These are phyloP conservation scores for Albugo candida DNA, from an alignment of 352 stramenopile species.

Conservation along the genomic window DNA sequence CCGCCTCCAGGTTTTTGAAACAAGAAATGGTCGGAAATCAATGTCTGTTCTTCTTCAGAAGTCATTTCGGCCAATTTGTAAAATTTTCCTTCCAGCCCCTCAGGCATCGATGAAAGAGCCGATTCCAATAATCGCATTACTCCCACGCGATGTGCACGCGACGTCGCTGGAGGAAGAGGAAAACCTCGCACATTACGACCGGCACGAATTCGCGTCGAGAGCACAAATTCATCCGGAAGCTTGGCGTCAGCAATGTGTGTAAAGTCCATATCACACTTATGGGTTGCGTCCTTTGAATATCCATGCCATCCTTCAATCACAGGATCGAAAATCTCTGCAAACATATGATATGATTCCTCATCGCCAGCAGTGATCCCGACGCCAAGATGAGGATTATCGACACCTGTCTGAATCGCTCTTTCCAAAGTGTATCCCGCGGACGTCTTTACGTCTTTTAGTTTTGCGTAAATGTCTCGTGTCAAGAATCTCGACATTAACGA, in stretches of 20 bases:
- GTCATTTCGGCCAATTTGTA: conserved; percentile 65
- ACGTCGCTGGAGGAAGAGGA: conserved; percentile 61
- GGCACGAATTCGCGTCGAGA: conserved; percentile 63
- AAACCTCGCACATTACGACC: conserved; percentile 69
- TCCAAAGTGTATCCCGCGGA: conserved; percentile 56
- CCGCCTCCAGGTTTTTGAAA: conserved; percentile 74
- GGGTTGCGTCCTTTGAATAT: conserved; percentile 31
- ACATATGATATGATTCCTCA: conserved; percentile 51
- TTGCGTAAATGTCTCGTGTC: conserved; percentile 40
- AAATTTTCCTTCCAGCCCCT: conserved; percentile 53
- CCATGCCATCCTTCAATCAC: conserved; percentile 55
- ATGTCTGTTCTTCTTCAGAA: conserved; percentile 50
- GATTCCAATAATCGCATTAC: conserved; percentile 72
- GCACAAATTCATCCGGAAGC: conserved; percentile 48
- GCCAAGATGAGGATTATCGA: conserved; percentile 58
- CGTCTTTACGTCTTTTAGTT: conserved; percentile 40
- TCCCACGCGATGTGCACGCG: conserved; percentile 57
- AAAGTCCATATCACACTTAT: conserved; percentile 56
- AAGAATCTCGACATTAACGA: conserved; percentile 58
- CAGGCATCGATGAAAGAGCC: conserved; percentile 50
- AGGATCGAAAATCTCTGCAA: conserved; percentile 53
- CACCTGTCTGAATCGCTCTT: conserved; percentile 47
- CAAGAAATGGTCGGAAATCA: conserved; percentile 57
- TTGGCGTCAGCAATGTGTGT: conserved; percentile 39
- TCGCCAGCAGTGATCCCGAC: conserved; percentile 35